Percentiles rank a stretch among this genome's conserved stretches.
Conservation (phyloP, 805 yeast genomes). For the Pichia deserticola region DNA sequence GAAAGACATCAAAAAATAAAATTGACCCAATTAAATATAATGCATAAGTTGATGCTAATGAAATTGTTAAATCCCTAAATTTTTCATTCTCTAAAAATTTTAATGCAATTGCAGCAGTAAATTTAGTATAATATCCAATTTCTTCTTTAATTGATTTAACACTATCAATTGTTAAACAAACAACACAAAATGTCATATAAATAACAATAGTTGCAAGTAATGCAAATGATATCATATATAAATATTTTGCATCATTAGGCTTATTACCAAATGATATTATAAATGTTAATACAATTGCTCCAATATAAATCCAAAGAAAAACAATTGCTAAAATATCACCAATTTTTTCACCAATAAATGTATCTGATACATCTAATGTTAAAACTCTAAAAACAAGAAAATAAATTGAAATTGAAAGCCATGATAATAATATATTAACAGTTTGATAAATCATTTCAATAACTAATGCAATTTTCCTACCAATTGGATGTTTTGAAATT, state of each 20-base stretch:
- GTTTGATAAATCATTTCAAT: constrained; percentile 76
- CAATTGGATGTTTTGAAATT: constrained; percentile 63
- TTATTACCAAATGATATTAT: constrained; percentile 89
- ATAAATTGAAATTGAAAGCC: constrained; percentile 86
- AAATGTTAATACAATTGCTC: constrained; percentile 70
- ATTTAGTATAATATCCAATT: constrained; percentile 20
- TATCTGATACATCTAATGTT: constrained; percentile 61
- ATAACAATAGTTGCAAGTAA: constrained; percentile 80
- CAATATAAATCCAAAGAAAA: constrained; percentile 79
- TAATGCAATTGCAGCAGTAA: constrained; percentile 25
- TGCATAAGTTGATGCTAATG: constrained; percentile 74
- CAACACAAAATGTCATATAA: constrained; percentile 72
- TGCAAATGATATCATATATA: constrained; percentile 61
- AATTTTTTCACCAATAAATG: constrained; percentile 38
- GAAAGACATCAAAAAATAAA: constrained; percentile 82
- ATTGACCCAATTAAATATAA: constrained; percentile 71
- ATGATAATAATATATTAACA: constrained; percentile 66
- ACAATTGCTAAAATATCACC: constrained; percentile 73
- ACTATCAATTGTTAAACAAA: constrained; percentile 54
- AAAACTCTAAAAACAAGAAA: constrained; percentile 84
- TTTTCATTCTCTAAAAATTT: constrained; percentile 55
- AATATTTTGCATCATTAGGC: constrained; percentile 76
- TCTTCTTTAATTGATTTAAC: constrained; percentile 44
- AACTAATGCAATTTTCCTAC: constrained; percentile 61
- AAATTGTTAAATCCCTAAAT: constrained; percentile 77